Percentiles rank a stretch among this genome's conserved stretches.
Conservation (phyloP, 2,329 filamentous ascomycete genomes). For the Pseudocercospora fuligena region DNA sequence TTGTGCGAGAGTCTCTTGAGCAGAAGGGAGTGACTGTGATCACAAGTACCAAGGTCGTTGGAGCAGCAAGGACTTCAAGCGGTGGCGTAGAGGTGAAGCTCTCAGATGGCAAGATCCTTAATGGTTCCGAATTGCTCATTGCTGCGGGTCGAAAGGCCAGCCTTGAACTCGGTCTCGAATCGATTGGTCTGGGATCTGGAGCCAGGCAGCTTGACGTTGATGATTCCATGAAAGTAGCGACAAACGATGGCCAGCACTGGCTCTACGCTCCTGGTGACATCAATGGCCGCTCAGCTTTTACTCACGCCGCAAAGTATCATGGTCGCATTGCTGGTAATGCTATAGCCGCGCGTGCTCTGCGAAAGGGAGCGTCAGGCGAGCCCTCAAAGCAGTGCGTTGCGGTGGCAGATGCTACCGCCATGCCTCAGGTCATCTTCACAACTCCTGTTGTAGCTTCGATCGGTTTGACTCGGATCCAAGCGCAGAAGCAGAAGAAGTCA, state of each 20-base stretch:
- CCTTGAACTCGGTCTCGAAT: conserved; percentile 12
- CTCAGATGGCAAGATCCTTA: background rate
- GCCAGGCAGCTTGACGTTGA: conserved; percentile 1
- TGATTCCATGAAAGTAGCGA: conserved; percentile 8
- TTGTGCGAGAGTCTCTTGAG: conserved; percentile 8
- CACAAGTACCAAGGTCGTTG: background rate
- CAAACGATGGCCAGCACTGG: conserved; percentile 6
- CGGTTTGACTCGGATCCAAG: conserved; percentile 3
- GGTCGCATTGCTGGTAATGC: conserved; percentile 10
- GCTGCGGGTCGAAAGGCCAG: conserved; percentile 3
- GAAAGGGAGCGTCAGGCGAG: background rate
- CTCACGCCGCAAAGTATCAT: conserved; percentile 15
- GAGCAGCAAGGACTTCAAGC: background rate
- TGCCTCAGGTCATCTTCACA: conserved; percentile 12
- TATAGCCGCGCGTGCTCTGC: background rate
- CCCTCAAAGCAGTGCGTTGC: background rate
- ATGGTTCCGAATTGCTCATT: conserved; percentile 9
- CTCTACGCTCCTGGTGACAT: conserved; percentile 14
- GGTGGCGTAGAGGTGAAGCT: background rate
- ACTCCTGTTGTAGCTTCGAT: conserved; percentile 7
- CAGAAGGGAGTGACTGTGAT: background rate
- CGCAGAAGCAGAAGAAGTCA: background rate
- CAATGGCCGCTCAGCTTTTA: conserved; percentile 12
- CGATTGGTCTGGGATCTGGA: background rate
- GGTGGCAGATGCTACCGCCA: background rate